phyloP scores from a whole-genome alignment of 108 stramenopile species.

The Nannochloropsis oceanica region DNA sequence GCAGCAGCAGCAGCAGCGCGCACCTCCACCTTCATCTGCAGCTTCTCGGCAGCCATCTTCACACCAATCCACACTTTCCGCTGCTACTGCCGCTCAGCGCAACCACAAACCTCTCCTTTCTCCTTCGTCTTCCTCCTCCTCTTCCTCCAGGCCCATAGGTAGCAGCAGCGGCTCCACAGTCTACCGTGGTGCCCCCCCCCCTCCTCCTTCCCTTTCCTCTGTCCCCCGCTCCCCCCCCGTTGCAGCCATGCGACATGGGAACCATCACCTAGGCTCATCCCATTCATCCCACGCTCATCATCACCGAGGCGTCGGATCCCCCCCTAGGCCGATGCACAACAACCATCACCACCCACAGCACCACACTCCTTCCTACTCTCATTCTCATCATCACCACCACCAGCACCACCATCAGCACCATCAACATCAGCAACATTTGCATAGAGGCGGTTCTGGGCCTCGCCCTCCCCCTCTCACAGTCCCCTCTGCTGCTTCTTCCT shows the following conservation, averaged over 20 bases:
- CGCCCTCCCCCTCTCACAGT: not conserved
- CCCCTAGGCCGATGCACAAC: not conserved
- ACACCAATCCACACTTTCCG: not conserved
- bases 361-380: not conserved
- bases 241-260: not conserved
- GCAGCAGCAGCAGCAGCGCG: not conserved
- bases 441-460: not conserved
- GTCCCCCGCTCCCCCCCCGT: not conserved
- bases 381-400: no score
- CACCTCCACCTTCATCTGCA: not conserved
- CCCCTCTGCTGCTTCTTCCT: not conserved
- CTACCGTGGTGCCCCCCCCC: no score
- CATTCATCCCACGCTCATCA: not conserved
- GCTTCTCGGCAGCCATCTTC: not conserved
- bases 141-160: not conserved
- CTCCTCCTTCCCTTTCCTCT: no score
- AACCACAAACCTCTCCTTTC: not conserved
- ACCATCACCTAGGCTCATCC: no score
- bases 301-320: not conserved
- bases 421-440: no score
- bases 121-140: not conserved
- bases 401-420: no score
- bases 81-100: not conserved
- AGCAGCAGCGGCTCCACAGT: no score
- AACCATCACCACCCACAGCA: not conserved